Evolutionary conservation across 2,329 filamentous ascomycete species (phyloP).

Genomic region (Piedraia hortae): DNA sequence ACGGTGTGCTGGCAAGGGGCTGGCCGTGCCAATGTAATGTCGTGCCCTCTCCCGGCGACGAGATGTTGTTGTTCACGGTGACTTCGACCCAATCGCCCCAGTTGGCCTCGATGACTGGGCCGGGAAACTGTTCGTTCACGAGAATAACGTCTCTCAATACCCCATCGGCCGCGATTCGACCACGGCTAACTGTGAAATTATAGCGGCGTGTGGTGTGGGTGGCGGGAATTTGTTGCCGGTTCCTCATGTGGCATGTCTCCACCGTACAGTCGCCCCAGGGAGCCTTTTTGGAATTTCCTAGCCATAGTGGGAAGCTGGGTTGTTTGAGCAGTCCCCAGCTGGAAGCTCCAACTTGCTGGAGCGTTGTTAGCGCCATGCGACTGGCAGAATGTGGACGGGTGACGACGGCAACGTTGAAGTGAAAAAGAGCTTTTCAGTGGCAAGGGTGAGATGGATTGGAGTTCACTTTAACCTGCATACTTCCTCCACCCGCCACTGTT

Average conservation of each 20-base stretch:
- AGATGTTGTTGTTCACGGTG: conserved; percentile 14
- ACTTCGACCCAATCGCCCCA: conserved; percentile 16
- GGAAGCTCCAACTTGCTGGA: conserved; percentile 7
- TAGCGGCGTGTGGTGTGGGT: conserved; percentile 17
- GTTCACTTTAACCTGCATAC: too few species aligned
- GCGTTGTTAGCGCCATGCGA: conserved; percentile 4
- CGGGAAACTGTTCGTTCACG: conserved; percentile 19
- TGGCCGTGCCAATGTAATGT: conserved; percentile 18
- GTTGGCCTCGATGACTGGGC: conserved; percentile 10
- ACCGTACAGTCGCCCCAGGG: conserved; percentile 10
- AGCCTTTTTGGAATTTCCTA: conserved; percentile 3
- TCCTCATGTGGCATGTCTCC: conserved; percentile 8
- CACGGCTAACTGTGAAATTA: conserved; percentile 16
- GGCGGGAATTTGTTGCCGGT: conserved; percentile 9
- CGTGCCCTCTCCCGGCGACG: conserved; percentile 10
- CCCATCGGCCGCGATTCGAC: conserved; percentile 20
- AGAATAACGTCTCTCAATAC: conserved; percentile 13
- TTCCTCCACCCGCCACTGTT: too few species aligned
- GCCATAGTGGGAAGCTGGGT: conserved; percentile 6
- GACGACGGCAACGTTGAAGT: too few species aligned
- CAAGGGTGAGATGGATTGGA: too few species aligned
- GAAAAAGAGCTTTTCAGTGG: too few species aligned
- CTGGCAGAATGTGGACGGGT: background rate
- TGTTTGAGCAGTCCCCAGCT: conserved; percentile 5
- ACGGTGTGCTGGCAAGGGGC: conserved; percentile 11